Evolutionary conservation across 129 eudicot genomes (phyloP).

Genomic region (Oenanthe sinensis): DNA sequence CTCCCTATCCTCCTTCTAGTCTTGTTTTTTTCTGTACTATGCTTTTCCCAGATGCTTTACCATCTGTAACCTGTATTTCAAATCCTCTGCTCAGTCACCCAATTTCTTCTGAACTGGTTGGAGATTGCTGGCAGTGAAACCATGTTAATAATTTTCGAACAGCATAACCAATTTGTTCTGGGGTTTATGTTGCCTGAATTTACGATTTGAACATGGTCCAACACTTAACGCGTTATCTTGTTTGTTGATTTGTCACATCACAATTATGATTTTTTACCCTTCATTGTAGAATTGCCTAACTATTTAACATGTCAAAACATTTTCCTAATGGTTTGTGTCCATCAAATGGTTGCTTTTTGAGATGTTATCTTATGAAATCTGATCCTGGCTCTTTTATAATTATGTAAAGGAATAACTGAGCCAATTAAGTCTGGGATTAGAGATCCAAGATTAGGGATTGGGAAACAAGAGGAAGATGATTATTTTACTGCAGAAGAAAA

Average conservation of each 20-base stretch:
- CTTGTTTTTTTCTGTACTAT: not conserved
- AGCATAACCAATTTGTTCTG: not conserved
- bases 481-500: slow-evolving; percentile 94
- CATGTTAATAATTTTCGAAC: not conserved
- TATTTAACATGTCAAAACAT: not conserved
- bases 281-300: not conserved
- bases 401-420: slow-evolving; percentile 64
- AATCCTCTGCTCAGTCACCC: not conserved
- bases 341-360: not conserved
- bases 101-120: not conserved
- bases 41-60: not conserved
- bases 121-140: not conserved
- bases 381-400: not conserved
- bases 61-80: not conserved
- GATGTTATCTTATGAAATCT: not conserved
- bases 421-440: slow-evolving; percentile 96
- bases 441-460: slow-evolving; percentile 78
- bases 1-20: not conserved
- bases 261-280: not conserved
- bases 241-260: not conserved
- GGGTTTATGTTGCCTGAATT: not conserved
- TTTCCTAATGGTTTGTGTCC: not conserved
- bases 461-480: slow-evolving; percentile 97
- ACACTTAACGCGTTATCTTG: not conserved
- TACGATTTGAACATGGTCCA: not conserved